A percentile compares a stretch with the other conserved stretches of the same genome.
These are phyloP conservation scores for Glomus cerebriforme DNA, from an alignment of 192 early-diverging fungal genomes.

Conservation along the genomic window DNA sequence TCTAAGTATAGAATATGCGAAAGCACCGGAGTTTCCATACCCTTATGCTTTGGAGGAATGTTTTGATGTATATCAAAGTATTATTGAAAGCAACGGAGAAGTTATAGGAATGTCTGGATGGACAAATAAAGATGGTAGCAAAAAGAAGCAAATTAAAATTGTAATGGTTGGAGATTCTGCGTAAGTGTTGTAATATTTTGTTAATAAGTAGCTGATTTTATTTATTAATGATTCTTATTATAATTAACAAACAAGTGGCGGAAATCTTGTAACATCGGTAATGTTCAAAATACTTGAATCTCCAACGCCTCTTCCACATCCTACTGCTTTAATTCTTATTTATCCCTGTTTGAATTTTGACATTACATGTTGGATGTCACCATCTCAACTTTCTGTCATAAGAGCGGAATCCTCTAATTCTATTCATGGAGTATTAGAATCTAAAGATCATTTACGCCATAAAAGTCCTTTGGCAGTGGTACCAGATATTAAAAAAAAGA, in stretches of 20 bases:
- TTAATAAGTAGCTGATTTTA: background rate
- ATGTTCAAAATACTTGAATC: constrained; percentile 78
- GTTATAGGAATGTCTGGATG: constrained; percentile 75
- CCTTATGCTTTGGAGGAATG: constrained; percentile 89
- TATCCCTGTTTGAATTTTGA: constrained; percentile 93
- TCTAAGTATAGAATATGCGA: constrained; percentile 87
- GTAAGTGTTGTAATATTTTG: constrained; percentile 51
- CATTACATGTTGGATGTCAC: constrained; percentile 90
- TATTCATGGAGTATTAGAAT: constrained; percentile 43
- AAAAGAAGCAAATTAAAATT: constrained; percentile 63
- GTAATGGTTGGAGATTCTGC: constrained; percentile 90
- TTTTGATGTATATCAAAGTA: constrained; percentile 79
- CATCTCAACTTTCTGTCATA: constrained; percentile 58
- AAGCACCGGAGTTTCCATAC: constrained; percentile 95
- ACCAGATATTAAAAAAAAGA: constrained; percentile 45
- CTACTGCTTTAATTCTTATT: constrained; percentile 79
- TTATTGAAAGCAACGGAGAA: constrained; percentile 76
- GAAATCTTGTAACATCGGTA: constrained; percentile 78
- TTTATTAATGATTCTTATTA: background rate
- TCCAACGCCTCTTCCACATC: constrained; percentile 54
- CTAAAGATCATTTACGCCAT: constrained; percentile 70
- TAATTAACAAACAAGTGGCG: constrained; percentile 61
- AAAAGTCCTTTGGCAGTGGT: constrained; percentile 65
- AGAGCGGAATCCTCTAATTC: constrained; percentile 57
- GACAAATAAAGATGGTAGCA: constrained; percentile 30